Evolutionary conservation across 1,284 basidiomycete species (phyloP), one percentile per base, ranked within the genome.

Genomic region (Leccinum insigne): DNA sequence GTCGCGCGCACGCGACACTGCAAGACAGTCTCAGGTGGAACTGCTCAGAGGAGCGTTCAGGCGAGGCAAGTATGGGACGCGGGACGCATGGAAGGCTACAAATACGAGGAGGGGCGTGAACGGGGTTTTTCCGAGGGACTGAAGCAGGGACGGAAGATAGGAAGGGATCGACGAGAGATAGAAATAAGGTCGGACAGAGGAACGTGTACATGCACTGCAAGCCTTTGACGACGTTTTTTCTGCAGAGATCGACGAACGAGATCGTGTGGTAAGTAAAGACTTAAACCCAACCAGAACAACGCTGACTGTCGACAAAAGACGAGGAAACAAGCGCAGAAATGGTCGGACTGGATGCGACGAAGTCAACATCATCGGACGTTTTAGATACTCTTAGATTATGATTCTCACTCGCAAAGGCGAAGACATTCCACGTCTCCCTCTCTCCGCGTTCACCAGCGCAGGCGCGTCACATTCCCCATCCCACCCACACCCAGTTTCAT

Each of bases 401-500:
- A 60, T 38, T 63, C 54, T 29, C 60, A 65, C 5, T 70, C 86
- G 88, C 70, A 91, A 85, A 74, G 85, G 83, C 26, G 90, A 87
- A 73, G 77, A 83, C 9, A 85, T 87, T 7, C 91, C 91, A 9
- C 83, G 81, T 57, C 85, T 93, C 16, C 91, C 91, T 0, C 74
- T 87, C 40, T 91, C 90, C 16, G 91, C 86, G 1, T 93, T 93
- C 73, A 85, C 82, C 10, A 49, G 10, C 11, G 7, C 49, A 23
- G 49, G 49, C 64, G 84, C 86, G 1, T 83, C 61, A 79, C 79
- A 3, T 92, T 91, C 73, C 88, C 86, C 7, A 69, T 90, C 2
- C 83, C 88, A 7, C 85, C 87, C n/a, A 90, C 88, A 66, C 90
- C 91, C 32, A 85, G 89, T 0, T 88, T 90, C 35, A 89, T 84